Conservation (phyloP, 2,329 filamentous ascomycete genomes). For the Aspergillus sp. region DNA sequence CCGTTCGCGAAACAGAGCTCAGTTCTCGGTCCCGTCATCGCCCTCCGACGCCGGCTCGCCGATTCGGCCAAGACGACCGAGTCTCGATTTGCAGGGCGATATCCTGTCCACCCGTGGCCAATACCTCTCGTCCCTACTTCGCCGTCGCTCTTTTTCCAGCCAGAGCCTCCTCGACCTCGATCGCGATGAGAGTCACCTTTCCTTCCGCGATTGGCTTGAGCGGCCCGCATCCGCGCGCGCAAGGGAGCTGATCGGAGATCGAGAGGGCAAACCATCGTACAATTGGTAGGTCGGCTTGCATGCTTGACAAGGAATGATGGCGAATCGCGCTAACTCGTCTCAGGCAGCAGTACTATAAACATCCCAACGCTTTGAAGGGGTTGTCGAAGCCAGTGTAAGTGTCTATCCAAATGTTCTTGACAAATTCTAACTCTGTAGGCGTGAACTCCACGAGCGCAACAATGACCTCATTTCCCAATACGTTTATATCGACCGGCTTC, state of each 20-base stretch:
- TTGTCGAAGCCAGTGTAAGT: constrained; percentile 70
- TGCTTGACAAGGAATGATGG: background rate
- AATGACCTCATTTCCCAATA: constrained; percentile 91
- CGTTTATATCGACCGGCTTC: constrained; percentile 83
- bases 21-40: constrained; percentile 8
- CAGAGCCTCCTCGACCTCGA: constrained; percentile 10
- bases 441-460: constrained; percentile 83
- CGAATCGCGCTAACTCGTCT: background rate
- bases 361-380: constrained; percentile 67
- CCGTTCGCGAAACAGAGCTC: constrained; percentile 10
- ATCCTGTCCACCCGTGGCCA: constrained; percentile 42
- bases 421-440: constrained; percentile 43
- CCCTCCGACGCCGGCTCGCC: constrained; percentile 12
- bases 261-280: constrained; percentile 78
- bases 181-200: constrained; percentile 8
- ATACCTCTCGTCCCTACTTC: constrained; percentile 33
- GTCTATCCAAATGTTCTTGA: background rate
- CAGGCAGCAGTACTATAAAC: constrained; percentile 78
- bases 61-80: constrained; percentile 27
- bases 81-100: constrained; percentile 35
- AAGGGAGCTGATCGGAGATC: constrained; percentile 63
- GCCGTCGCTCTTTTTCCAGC: constrained; percentile 24
- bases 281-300: constrained; percentile 57
- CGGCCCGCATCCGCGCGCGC: constrained; percentile 15
- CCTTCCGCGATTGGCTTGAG: constrained; percentile 32